Conservation (phyloP, 2,329 filamentous ascomycete species). For the Beauveria caledonica region DNA sequence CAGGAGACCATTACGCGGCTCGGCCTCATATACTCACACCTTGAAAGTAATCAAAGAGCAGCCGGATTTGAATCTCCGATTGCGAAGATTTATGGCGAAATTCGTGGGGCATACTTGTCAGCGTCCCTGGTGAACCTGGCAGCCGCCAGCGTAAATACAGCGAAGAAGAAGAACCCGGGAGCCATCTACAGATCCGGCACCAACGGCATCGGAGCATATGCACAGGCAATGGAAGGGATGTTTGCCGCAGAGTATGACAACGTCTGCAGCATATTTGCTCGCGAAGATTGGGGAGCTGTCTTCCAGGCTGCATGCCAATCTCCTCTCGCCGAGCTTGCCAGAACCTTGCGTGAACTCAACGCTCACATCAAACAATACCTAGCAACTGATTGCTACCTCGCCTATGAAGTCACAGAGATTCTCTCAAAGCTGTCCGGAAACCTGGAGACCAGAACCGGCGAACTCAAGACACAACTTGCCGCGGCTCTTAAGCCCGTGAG, state of each 20-base stretch:
- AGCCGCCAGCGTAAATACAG: conserved; percentile 73
- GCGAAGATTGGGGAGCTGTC: conserved; percentile 75
- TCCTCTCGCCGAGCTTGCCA: conserved; percentile 71
- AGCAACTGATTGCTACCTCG: conserved; percentile 85
- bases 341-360: conserved; percentile 83
- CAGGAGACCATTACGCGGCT: conserved; percentile 69
- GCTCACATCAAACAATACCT: conserved; percentile 80
- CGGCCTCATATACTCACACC: conserved; percentile 68
- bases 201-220: conserved; percentile 86
- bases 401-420: conserved; percentile 91
- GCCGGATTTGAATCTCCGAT: conserved; percentile 56
- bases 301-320: conserved; percentile 72
- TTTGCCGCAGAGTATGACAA: conserved; percentile 87
- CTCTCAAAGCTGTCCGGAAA: conserved; percentile 71
- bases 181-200: conserved; percentile 81
- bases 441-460: conserved; percentile 74
- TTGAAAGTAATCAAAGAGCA: conserved; percentile 52
- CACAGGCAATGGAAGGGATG: conserved; percentile 76
- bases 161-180: conserved; percentile 72
- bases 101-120: conserved; percentile 80
- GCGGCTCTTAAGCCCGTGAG: conserved; percentile 83
- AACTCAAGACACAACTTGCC: conserved; percentile 74
- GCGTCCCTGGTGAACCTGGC: conserved; percentile 77
- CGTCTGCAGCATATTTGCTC: conserved; percentile 75
- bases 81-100: conserved; percentile 76